phyloP scores from a whole-genome alignment of 129 eudicot genomes.

The Tanacetum coccineum region DNA sequence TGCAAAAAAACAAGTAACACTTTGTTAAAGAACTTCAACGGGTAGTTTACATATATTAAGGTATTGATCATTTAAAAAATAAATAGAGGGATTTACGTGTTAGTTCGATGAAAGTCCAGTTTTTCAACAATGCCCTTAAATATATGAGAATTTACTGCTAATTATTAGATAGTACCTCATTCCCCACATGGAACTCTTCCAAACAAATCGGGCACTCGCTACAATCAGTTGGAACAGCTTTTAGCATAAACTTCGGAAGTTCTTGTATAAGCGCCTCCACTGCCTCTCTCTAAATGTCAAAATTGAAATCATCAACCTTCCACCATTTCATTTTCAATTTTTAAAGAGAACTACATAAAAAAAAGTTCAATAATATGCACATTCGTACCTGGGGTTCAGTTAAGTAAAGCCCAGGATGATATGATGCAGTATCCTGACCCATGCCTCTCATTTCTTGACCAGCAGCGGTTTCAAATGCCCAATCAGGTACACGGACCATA shows the following conservation, averaged over 20 bases:
- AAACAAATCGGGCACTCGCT: constrained; percentile 96
- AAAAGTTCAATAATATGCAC: not conserved
- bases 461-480: constrained; percentile 94
- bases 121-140: too few species aligned
- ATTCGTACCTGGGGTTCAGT: constrained; percentile 76
- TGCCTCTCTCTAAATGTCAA: constrained; percentile 76
- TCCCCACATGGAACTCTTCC: constrained; percentile 92
- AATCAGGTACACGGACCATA: constrained; percentile 93
- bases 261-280: constrained; percentile 98
- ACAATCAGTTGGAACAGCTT: constrained; percentile 97
- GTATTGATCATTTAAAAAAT: too few species aligned
- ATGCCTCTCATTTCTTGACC: constrained; percentile 97
- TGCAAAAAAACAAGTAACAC: too few species aligned
- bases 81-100: too few species aligned
- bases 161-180: constrained; percentile 54
- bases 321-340: too few species aligned
- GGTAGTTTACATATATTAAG: too few species aligned
- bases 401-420: constrained; percentile 86
- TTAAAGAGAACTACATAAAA: not conserved
- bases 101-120: too few species aligned
- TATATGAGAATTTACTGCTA: too few species aligned
- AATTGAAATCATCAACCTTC: not conserved
- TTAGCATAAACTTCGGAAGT: constrained; percentile 91
- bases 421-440: constrained; percentile 93
- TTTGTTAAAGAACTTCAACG: too few species aligned